These are phyloP conservation scores for Blastobotrys arbuscula DNA, from an alignment of 1,139 yeast genomes.

Conservation along the genomic window DNA sequence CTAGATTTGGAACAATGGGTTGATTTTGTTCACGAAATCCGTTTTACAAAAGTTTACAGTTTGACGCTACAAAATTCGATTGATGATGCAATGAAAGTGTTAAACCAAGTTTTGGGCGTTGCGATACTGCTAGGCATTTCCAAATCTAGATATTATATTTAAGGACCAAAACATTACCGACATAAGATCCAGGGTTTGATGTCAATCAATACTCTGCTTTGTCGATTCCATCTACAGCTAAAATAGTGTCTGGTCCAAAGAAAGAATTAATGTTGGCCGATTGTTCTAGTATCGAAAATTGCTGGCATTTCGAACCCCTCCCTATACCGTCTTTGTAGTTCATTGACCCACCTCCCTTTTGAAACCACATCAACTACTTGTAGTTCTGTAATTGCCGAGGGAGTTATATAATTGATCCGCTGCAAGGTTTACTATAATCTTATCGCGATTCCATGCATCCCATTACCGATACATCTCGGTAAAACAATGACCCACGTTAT, in stretches of 20 bases:
- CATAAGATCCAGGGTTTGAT: slow-evolving; percentile 42
- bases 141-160: slow-evolving; percentile 22
- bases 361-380: too few species aligned
- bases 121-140: slow-evolving; percentile 19
- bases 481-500: too few species aligned
- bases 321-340: too few species aligned
- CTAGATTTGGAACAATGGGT: slow-evolving; percentile 18
- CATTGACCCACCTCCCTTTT: too few species aligned
- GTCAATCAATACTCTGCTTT: slow-evolving; percentile 45
- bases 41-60: slow-evolving; percentile 22
- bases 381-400: too few species aligned
- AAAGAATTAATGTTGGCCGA: slow-evolving; percentile 6
- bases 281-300: slow-evolving; percentile 24
- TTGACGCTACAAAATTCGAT: slow-evolving; percentile 22
- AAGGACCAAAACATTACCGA: slow-evolving; percentile 24
- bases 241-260: slow-evolving; percentile 12
- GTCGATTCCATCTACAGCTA: slow-evolving; percentile 38
- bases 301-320: slow-evolving; percentile 19
- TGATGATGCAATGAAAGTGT: slow-evolving; percentile 21
- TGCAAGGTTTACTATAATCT: too few species aligned
- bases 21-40: slow-evolving; percentile 22
- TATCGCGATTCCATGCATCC: too few species aligned
- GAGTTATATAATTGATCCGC: too few species aligned
- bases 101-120: slow-evolving; percentile 16
- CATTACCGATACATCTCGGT: too few species aligned